Base-by-base conservation (phyloP, 305 asterid genomes). In the Salvia sclarea region DNA sequence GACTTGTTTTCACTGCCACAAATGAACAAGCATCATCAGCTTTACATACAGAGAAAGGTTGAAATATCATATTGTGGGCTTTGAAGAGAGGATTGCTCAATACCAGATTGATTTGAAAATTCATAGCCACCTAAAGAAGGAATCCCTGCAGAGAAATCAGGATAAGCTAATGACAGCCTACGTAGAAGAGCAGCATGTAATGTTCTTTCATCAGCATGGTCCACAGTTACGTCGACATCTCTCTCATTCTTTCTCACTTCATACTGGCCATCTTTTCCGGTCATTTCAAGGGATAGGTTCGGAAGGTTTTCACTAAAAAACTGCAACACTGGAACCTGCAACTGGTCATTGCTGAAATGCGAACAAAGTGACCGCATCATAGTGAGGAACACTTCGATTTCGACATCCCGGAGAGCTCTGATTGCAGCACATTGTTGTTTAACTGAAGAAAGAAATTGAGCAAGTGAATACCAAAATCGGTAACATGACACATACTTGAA, bases 391-490 rank as follows among this genome's bases (percentile, higher is more conserved):
- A 81, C 94, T 74, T 84, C 92, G 61, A 87, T 82, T 74, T 89
- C 90, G 71, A 83, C 79, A 83, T 87, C 90, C 18, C 94, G 89
- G 35, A 89, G 86, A 63, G 95, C 96, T 84, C 88, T 86, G 72
- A 88, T 81, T 76, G 98, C 91, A 63, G 87, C 83, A 54, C 69
- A 69, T 78, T 85, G 95, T 57, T 83, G 85, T 76, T 85, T 91
- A 69, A 87, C 97, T 92, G 89, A 56, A 64, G 81, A 63, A 69
- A 47, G 57, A 52, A 58, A 47, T 55, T 30, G 65, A 16, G 57
- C 43, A 20, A 67, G 33, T 50, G 66, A 21, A 31, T 28, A 31
- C 10, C 4, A 45, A 31, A 48, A 12, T 53, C 31, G 58, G 44
- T 18, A 30, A 22, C 40, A 12, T 6, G n/a, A 6, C 22, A 60